Conservation (phyloP, 2,329 filamentous ascomycete species). For the Diaporthe helianthi region DNA sequence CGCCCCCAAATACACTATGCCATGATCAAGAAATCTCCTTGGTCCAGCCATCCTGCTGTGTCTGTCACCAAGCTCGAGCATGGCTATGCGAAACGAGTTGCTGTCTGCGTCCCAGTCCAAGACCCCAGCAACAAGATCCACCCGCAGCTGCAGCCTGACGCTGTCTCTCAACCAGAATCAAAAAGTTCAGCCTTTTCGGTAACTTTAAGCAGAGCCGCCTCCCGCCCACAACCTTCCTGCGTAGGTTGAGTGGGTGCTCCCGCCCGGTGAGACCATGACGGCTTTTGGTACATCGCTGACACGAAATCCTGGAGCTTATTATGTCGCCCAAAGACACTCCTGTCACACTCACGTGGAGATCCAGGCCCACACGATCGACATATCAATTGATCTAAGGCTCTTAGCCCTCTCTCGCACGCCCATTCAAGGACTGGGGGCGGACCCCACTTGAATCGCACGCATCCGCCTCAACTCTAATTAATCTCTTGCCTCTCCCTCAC, state of each 20-base stretch:
- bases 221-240: conserved; percentile 18
- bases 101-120: neutral
- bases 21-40: neutral
- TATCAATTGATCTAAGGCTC: too few species aligned
- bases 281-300: conserved; percentile 19
- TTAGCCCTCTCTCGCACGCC: neutral
- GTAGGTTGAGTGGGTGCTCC: too few species aligned
- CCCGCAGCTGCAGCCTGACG: neutral
- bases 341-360: conserved; percentile 22
- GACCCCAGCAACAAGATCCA: neutral
- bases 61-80: conserved; percentile 18
- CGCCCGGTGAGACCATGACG: too few species aligned
- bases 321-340: conserved; percentile 3
- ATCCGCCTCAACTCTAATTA: conserved; percentile 19
- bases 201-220: conserved; percentile 14
- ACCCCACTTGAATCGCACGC: conserved; percentile 19
- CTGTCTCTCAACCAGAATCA: neutral
- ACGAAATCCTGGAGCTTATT: conserved; percentile 19
- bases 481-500: neutral
- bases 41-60: neutral
- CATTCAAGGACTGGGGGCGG: conserved; percentile 12
- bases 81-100: neutral
- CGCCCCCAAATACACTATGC: conserved; percentile 1
- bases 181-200: conserved; percentile 7
- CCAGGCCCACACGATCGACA: conserved; percentile 19